These are phyloP conservation scores for Ophiostoma sp. DNA, from an alignment of 2,329 filamentous ascomycete species.

Conservation along the genomic window DNA sequence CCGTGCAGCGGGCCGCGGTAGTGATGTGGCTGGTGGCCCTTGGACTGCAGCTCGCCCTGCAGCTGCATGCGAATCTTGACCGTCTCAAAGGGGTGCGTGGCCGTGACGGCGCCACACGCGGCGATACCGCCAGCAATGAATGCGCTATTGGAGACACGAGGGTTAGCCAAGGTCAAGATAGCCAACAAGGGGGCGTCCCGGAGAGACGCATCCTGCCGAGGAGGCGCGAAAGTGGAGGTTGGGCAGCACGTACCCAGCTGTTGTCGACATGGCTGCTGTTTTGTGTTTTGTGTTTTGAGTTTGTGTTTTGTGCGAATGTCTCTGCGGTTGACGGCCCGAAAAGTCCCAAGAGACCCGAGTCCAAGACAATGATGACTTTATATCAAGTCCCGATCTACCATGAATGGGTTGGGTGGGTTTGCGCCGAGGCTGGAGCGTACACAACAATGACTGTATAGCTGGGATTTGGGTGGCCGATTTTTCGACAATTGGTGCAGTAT, in stretches of 20 bases:
- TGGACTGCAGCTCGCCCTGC: constrained; percentile 89
- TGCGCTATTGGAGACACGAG: constrained; percentile 47
- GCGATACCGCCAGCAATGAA: constrained; percentile 96
- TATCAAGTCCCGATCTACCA: neutral
- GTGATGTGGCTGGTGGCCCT: constrained; percentile 75
- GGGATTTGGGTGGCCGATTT: neutral
- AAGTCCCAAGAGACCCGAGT: neutral
- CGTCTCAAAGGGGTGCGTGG: constrained; percentile 96
- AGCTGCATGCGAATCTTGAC: constrained; percentile 98
- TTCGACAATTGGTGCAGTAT: neutral
- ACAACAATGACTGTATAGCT: neutral
- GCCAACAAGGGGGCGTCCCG: neutral
- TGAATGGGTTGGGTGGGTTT: neutral
- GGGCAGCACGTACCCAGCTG: constrained; percentile 24
- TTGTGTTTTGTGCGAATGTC: neutral
- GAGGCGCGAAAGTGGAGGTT: neutral
- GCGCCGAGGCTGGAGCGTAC: neutral
- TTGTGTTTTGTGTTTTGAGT: neutral
- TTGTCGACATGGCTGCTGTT: constrained; percentile 26
- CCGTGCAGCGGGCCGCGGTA: constrained; percentile 91
- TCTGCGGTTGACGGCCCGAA: neutral
- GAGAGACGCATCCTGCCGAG: constrained; percentile 11
- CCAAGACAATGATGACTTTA: neutral
- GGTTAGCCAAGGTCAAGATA: neutral
- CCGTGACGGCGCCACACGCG: constrained; percentile 93